Base-by-base conservation (phyloP, 106 monocot genomes). In the Cymbidium sinense region DNA sequence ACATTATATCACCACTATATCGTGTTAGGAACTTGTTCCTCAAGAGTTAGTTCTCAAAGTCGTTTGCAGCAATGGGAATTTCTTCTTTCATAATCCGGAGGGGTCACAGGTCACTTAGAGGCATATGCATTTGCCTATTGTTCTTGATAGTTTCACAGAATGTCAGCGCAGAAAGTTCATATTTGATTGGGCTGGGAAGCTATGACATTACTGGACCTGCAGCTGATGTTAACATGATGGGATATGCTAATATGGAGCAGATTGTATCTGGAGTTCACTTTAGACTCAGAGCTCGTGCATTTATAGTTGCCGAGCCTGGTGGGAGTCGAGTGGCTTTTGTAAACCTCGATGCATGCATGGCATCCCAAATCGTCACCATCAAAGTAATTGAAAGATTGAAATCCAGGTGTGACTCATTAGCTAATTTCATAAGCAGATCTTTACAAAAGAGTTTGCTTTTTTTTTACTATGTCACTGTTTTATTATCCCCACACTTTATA, bases 261-360 rank as follows among this genome's bases (percentile, higher is more conserved):
- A 85, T 77, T 84, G 91, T 82, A n/a, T 84, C 88, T 61, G 91
- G 91, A 51, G 50, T 91, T 70, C 91, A 91, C 78, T 91, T 91
- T 81, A 88, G 88, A 82, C 78, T 91, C 44, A 79, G 84, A 77
- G 88, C 91, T 70, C 88, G 91, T 2, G 19, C 91, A 30, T 91
- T 91, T 76, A 91, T 91, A 64, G 86, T 88, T 58, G 91, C 88
- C 43, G 88, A 88, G 76, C 86, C 88, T 34, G 82, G 75, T 10
- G 91, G 88, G 1, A 86, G 79, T 31, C 86, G 91, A 73, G 84
- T 89, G 10, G 91, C 81, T 6, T 93, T 96, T 86, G 93, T 96
- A 41, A 96, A 96, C 79, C 88, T 96, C 64, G 96, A 96, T 85
- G 96, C 96, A 21, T 93, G 96, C 80, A 96, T 96, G 96, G 93